Evolutionary conservation across 495 filamentous ascomycete species (phyloP).

Genomic region (Hyaloscypha finlandica): DNA sequence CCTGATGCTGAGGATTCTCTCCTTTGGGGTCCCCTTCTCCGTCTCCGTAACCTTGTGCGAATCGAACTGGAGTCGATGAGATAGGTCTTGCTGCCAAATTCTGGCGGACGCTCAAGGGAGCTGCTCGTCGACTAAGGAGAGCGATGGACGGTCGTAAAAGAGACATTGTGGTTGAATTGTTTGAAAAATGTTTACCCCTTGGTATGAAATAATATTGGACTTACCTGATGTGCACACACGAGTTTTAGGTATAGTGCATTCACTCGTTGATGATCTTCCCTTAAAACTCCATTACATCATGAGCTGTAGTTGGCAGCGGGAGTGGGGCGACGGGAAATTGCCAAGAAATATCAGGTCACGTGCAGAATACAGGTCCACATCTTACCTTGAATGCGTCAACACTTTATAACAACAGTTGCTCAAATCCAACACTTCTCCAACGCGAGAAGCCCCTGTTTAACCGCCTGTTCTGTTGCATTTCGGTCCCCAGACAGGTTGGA

Average conservation of each 20-base stretch:
- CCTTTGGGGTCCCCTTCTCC: conserved; percentile 37
- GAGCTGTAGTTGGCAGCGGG: not conserved
- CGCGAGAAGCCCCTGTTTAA: too few relatives aligned
- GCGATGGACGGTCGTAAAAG: conserved; percentile 6
- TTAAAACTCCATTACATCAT: not conserved
- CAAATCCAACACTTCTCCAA: too few relatives aligned
- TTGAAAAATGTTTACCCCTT: not conserved
- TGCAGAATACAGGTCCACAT: not conserved
- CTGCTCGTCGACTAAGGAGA: conserved; percentile 5
- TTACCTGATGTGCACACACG: not conserved
- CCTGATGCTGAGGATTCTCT: conserved; percentile 37
- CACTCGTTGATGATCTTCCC: not conserved
- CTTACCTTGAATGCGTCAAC: too few relatives aligned
- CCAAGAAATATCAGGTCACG: not conserved
- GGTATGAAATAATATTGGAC: not conserved
- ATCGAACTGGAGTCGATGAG: conserved; percentile 4
- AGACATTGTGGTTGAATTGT: conserved; percentile 11
- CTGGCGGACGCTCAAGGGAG: conserved; percentile 4
- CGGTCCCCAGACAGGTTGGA: too few relatives aligned
- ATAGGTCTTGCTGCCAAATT: not conserved
- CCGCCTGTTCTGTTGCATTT: too few relatives aligned
- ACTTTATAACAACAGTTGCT: too few relatives aligned
- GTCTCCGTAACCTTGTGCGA: conserved; percentile 36
- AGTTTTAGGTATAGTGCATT: not conserved
- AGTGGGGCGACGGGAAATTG: not conserved